Evolutionary conservation across 2,329 filamentous ascomycete species (phyloP), one percentile per base, ranked within the genome.

Genomic region (Cordyceps farinosa): DNA sequence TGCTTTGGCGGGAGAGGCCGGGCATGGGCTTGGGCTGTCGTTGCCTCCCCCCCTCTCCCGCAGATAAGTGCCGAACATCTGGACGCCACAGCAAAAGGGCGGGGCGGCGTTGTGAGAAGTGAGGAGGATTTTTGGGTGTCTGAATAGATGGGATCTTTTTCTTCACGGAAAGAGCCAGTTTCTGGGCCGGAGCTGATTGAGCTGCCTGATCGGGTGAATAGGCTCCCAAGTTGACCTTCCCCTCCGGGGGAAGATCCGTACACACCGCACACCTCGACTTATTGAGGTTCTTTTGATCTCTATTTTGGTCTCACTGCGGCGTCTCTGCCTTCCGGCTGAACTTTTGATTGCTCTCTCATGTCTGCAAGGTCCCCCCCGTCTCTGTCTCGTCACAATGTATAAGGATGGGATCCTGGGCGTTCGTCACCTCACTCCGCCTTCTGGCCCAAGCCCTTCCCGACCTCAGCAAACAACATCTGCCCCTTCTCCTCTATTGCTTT

Each of bases 231-330:
- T 13, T 3, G 36, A 10, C 13, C 15, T 40, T 5, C 10, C 38
- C 5, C 13, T 13, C 11, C 38, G 10, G n/a, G 29, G 17, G 8
- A n/a, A 3, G 40, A 47, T 45, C 54, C 34, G 54, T 42, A 42
- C 58, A 54, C 50, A 36, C 58, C 58, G 42, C 58, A 30, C 40
- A 5, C n/a, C 38, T 53, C 54, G 13, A 47, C 50, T 54, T 55
- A 54, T 61, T 61, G 29, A 57, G 30, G 17, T 53, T 36, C 42
- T 57, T 56, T 63, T 51, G 42, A 50, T 54, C n/a, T 22, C 29
- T 63, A 62, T 50, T 62, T 40, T 62, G 15, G 60, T 56, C 47
- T 45, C 42, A 27, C 34, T 5, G 4, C 22, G 40, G 34, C 5
- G 5, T 13, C 10, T 27, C 36, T 32, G 34, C 13, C 29, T 58